Evolutionary conservation across 805 yeast genomes (phyloP).

Genomic region (Cephaloascus fragrans): DNA sequence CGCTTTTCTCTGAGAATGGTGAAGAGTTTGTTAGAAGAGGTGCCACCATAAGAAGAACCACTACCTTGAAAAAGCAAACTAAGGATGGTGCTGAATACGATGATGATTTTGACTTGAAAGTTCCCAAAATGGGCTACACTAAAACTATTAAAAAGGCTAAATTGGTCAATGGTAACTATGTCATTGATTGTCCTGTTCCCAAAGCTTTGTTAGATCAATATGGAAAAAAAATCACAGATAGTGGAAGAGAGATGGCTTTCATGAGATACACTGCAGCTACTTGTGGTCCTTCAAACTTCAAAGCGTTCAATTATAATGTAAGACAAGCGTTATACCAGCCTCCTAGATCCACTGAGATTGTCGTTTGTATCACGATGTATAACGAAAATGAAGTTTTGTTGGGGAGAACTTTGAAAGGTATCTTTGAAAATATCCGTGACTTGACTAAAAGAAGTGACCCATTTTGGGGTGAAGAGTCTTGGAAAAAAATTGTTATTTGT

Average conservation of each 20-base stretch:
- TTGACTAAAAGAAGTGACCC: slow-evolving; percentile 54
- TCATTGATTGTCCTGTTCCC: slow-evolving; percentile 34
- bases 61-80: slow-evolving; percentile 7
- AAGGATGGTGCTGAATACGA: slow-evolving; percentile 6
- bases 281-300: slow-evolving; percentile 75
- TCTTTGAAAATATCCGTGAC: slow-evolving; percentile 77
- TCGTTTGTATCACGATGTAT: slow-evolving; percentile 83
- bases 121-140: slow-evolving; percentile 29
- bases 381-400: slow-evolving; percentile 78
- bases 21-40: slow-evolving; percentile 24
- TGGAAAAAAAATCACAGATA: slow-evolving; percentile 16
- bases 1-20: slow-evolving; percentile 29
- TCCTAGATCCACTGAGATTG: slow-evolving; percentile 76
- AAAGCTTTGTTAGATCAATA: slow-evolving; percentile 22
- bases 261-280: slow-evolving; percentile 95
- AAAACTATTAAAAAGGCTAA: slow-evolving; percentile 32
- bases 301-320: slow-evolving; percentile 54
- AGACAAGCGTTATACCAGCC: slow-evolving; percentile 72
- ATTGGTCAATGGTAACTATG: slow-evolving; percentile 32
- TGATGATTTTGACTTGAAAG: slow-evolving; percentile 25
- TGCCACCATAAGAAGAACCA: slow-evolving; percentile 16
- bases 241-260: slow-evolving; percentile 56
- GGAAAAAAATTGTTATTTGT: slow-evolving; percentile 90
- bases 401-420: slow-evolving; percentile 84
- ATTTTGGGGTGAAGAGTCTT: slow-evolving; percentile 90